Percentiles rank a stretch among this genome's conserved stretches.
phyloP scores from a whole-genome alignment of 2,329 filamentous ascomycete genomes.

The Alternaria angustiovoidea region DNA sequence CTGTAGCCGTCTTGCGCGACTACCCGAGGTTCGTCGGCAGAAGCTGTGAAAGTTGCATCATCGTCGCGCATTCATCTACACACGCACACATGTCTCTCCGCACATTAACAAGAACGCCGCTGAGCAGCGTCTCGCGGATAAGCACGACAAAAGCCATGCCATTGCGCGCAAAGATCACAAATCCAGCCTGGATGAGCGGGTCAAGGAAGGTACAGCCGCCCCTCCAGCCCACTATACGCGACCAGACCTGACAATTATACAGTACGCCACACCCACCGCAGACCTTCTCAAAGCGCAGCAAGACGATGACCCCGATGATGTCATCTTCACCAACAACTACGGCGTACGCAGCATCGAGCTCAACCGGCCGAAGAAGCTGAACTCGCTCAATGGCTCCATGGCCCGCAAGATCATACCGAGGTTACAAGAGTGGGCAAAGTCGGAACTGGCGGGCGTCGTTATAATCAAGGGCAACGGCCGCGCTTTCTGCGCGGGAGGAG shows the following conservation, averaged over 20 bases:
- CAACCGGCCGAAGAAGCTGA: conserved; percentile 90
- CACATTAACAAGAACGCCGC: conserved; percentile 50
- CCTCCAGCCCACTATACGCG: conserved; percentile 4
- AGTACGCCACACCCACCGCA: conserved; percentile 48
- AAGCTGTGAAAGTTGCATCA: conserved; percentile 43
- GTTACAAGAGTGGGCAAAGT: conserved; percentile 92
- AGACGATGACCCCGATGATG: conserved; percentile 84
- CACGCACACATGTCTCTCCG: conserved; percentile 56
- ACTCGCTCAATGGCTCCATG: conserved; percentile 94
- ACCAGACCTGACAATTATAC: conserved; percentile 23
- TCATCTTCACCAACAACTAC: conserved; percentile 88
- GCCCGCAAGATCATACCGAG: conserved; percentile 90
- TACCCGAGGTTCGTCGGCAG: conserved; percentile 51
- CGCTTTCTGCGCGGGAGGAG: conserved; percentile 92
- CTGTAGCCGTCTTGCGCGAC: conserved; percentile 22
- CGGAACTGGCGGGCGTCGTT: conserved; percentile 89
- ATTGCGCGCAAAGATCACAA: conserved; percentile 76
- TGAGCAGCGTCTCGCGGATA: conserved; percentile 49
- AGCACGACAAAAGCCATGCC: conserved; percentile 68
- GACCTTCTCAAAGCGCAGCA: conserved; percentile 62
- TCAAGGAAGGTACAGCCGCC: conserved; percentile 58
- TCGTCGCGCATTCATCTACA: conserved; percentile 17
- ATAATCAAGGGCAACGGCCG: conserved; percentile 89
- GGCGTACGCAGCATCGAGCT: conserved; percentile 92
- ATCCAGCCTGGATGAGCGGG: conserved; percentile 62